A percentile compares a stretch with the other conserved stretches of the same genome.
Conservation (phyloP, 352 stramenopile genomes). For the Peronospora tabacina region DNA sequence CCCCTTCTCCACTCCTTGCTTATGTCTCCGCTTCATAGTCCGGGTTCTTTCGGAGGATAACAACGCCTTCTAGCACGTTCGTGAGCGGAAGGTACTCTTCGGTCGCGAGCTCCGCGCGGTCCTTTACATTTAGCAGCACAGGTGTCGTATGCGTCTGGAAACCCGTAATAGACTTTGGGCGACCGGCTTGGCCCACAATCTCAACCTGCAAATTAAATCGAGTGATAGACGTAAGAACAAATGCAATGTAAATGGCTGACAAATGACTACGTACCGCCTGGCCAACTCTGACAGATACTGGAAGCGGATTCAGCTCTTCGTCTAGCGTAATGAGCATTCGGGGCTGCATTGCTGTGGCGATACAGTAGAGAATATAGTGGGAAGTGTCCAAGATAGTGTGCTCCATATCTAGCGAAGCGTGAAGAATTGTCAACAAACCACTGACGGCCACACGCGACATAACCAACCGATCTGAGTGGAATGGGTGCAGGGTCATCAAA, state of each 20-base stretch:
- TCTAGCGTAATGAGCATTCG: slow-evolving; percentile 98
- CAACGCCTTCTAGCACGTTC: slow-evolving; percentile 96
- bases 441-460: slow-evolving; percentile 89
- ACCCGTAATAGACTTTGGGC: slow-evolving; percentile 98
- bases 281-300: slow-evolving; percentile 96
- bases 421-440: slow-evolving; percentile 92
- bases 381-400: slow-evolving; percentile 97
- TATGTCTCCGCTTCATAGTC: slow-evolving; percentile 83
- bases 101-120: slow-evolving; percentile 96
- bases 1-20: slow-evolving; percentile 14
- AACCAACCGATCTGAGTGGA: slow-evolving; percentile 94
- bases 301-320: slow-evolving; percentile 93
- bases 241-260: not conserved
- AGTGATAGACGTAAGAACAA: slow-evolving; percentile 16
- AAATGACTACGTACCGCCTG: slow-evolving; percentile 81
- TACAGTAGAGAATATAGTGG: slow-evolving; percentile 98
- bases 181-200: slow-evolving; percentile 97
- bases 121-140: slow-evolving; percentile 95
- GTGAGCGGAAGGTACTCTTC: slow-evolving; percentile 95
- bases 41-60: slow-evolving; percentile 98
- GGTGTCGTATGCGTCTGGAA: slow-evolving; percentile 99
- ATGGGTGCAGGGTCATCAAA: slow-evolving; percentile 95
- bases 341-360: slow-evolving; percentile 96
- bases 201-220: slow-evolving; percentile 76
- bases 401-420: slow-evolving; percentile 96